Conservation (phyloP, 1,139 yeast genomes). For the Sugiyamaella pinicola region DNA sequence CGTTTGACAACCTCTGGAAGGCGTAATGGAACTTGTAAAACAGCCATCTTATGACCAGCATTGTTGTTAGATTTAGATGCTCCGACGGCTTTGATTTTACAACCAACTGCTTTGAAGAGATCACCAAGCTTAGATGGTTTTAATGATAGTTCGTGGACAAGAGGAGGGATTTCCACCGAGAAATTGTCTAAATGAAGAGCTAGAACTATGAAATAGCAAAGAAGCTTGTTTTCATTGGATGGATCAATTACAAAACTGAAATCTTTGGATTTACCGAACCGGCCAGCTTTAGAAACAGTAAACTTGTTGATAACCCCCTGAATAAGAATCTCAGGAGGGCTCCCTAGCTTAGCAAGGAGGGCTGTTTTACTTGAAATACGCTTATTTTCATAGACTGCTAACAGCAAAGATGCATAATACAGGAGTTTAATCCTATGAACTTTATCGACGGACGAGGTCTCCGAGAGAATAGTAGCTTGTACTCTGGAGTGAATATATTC, state of each 20-base stretch:
- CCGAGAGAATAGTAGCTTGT: conserved; percentile 43
- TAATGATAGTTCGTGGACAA: conserved; percentile 81
- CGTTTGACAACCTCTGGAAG: conserved; percentile 71
- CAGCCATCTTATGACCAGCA: conserved; percentile 73
- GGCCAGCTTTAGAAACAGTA: conserved; percentile 64
- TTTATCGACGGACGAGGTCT: conserved; percentile 44
- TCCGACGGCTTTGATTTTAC: conserved; percentile 72
- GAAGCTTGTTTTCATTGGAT: conserved; percentile 77
- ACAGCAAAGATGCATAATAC: conserved; percentile 74
- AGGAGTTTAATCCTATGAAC: conserved; percentile 65
- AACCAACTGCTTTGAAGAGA: conserved; percentile 81
- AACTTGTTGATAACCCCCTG: conserved; percentile 74
- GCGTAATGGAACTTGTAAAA: conserved; percentile 84
- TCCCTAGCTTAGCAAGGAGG: conserved; percentile 61
- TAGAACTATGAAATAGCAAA: conserved; percentile 74
- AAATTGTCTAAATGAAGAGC: conserved; percentile 77
- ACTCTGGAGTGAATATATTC: conserved; percentile 57
- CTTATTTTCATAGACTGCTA: conserved; percentile 78
- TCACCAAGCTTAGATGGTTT: conserved; percentile 74
- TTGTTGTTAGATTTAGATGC: conserved; percentile 80
- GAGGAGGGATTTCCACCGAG: conserved; percentile 72
- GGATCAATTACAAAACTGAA: conserved; percentile 79
- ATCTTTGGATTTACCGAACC: conserved; percentile 66
- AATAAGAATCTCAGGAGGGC: conserved; percentile 71
- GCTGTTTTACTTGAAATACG: conserved; percentile 62